Evolutionary conservation across 805 yeast species (phyloP).

Genomic region (Metschnikowia orientalis): DNA sequence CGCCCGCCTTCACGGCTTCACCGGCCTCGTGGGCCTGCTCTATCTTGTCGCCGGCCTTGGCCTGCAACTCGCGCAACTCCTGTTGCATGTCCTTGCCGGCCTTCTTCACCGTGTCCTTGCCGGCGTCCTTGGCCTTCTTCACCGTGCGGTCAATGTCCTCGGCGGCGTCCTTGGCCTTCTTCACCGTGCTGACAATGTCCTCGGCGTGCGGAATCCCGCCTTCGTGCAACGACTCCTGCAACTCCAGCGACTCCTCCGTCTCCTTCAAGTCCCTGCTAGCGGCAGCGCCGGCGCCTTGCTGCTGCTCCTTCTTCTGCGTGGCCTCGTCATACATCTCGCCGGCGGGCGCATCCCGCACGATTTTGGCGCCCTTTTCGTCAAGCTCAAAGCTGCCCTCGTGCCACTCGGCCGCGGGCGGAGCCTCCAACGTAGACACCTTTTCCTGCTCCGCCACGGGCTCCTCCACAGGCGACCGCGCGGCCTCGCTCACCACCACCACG

Average conservation of each 20-base stretch:
- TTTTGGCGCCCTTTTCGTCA: conserved; percentile 8
- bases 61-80: not conserved
- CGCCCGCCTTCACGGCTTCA: conserved; percentile 1
- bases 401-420: conserved; percentile 16
- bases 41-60: not conserved
- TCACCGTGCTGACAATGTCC: conserved; percentile 4
- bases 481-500: conserved; percentile 10
- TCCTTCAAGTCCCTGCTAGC: conserved; percentile 1
- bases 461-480: conserved; percentile 9
- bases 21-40: conserved; percentile 3
- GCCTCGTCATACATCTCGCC: conserved; percentile 16
- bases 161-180: conserved; percentile 4
- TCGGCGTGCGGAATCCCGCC: not conserved
- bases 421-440: conserved; percentile 6
- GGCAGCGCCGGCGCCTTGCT: conserved; percentile 4
- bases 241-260: conserved; percentile 1
- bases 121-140: conserved; percentile 4
- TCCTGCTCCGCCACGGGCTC: conserved; percentile 1
- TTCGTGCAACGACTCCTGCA: conserved; percentile 2
- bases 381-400: conserved; percentile 14
- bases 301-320: conserved; percentile 5
- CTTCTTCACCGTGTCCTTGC: conserved; percentile 8
- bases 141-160: conserved; percentile 7
- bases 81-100: conserved; percentile 7
- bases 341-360: conserved; percentile 12